Conservation (phyloP, 805 yeast species). For the Jamesozyma jinghongensis region DNA sequence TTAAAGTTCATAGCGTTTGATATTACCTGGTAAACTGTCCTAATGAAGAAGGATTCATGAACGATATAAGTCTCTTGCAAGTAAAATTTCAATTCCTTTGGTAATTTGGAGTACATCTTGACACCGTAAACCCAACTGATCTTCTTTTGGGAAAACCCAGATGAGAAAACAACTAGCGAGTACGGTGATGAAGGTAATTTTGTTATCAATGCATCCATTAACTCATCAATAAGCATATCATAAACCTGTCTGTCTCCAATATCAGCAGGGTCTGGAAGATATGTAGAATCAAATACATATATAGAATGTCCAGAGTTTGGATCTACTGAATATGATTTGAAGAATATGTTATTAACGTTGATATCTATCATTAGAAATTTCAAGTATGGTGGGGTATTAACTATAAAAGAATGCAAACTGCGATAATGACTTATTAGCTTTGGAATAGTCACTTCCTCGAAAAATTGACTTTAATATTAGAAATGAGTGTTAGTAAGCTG, state of each 20-base stretch:
- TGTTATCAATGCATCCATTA: slow-evolving; percentile 48
- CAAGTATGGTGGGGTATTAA: not conserved
- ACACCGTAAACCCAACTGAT: slow-evolving; percentile 64
- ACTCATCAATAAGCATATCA: slow-evolving; percentile 37
- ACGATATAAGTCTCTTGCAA: slow-evolving; percentile 64
- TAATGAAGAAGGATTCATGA: slow-evolving; percentile 84
- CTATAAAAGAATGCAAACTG: too few relatives aligned
- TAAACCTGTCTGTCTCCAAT: slow-evolving; percentile 32
- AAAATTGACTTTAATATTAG: too few relatives aligned
- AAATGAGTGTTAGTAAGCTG: too few relatives aligned
- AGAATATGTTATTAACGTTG: slow-evolving; percentile 40
- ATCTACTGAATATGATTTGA: slow-evolving; percentile 52
- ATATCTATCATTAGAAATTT: slow-evolving; percentile 20
- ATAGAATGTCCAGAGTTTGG: slow-evolving; percentile 62
- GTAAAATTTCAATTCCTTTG: slow-evolving; percentile 44
- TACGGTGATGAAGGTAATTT: slow-evolving; percentile 55
- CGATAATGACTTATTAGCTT: too few relatives aligned
- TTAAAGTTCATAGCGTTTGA: slow-evolving; percentile 51
- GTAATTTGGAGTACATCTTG: slow-evolving; percentile 47
- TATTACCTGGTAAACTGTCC: slow-evolving; percentile 65
- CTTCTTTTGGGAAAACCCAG: slow-evolving; percentile 54
- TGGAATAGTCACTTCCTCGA: too few relatives aligned
- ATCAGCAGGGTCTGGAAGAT: slow-evolving; percentile 52
- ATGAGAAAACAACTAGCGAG: slow-evolving; percentile 66
- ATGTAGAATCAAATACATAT: slow-evolving; percentile 76